Evolutionary conservation across 2,329 filamentous ascomycete species (phyloP).

Genomic region (Rhytidhysteron rufulum): DNA sequence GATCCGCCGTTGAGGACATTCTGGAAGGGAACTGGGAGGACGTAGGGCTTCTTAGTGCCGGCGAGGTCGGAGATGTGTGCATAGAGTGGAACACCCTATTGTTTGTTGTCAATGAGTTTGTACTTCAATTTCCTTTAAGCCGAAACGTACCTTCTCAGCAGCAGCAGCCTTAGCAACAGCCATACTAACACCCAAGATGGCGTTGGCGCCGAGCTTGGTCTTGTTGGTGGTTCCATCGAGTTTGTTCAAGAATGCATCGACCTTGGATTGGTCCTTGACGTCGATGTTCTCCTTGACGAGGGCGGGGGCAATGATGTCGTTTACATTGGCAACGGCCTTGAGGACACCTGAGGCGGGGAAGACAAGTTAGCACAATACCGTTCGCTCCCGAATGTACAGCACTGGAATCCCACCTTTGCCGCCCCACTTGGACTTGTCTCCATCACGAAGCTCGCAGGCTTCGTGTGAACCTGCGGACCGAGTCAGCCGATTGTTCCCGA

Average conservation of each 20-base stretch:
- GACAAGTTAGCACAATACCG: conserved; percentile 8
- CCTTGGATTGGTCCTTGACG: conserved; percentile 52
- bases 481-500: conserved; percentile 12
- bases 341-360: conserved; percentile 40
- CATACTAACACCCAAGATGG: conserved; percentile 59
- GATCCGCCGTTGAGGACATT: conserved; percentile 69
- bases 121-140: not conserved
- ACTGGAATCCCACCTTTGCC: conserved; percentile 43
- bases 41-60: conserved; percentile 51
- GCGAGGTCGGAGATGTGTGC: conserved; percentile 54
- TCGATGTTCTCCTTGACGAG: conserved; percentile 53
- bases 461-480: conserved; percentile 43
- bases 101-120: conserved; percentile 2
- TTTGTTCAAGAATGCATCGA: conserved; percentile 52
- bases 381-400: conserved; percentile 3
- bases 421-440: conserved; percentile 50
- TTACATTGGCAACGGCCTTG: conserved; percentile 55
- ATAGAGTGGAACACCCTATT: conserved; percentile 52
- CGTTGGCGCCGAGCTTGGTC: conserved; percentile 57
- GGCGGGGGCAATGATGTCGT: conserved; percentile 52
- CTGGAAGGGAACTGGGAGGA: conserved; percentile 56
- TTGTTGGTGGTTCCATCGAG: conserved; percentile 59
- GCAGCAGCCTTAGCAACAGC: conserved; percentile 56
- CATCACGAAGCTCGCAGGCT: conserved; percentile 53
- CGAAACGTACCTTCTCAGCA: conserved; percentile 43